phyloP scores from a whole-genome alignment of 805 yeast genomes.

The Wickerhamiella spandovensis region DNA sequence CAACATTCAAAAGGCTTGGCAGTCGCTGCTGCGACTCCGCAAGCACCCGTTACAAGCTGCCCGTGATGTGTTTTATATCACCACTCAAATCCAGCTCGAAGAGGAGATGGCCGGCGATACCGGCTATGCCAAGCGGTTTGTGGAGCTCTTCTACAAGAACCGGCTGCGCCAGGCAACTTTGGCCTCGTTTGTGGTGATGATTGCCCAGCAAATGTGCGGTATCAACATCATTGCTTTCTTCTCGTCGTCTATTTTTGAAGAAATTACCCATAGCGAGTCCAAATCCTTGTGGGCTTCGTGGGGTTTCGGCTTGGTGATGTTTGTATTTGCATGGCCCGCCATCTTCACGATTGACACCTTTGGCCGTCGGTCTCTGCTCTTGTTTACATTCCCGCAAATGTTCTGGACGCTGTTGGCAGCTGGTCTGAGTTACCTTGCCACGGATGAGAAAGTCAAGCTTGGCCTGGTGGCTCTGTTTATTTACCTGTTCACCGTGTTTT shows the following conservation, averaged over 20 bases:
- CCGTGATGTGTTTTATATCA: conserved; percentile 47
- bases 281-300: conserved; percentile 63
- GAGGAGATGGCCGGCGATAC: conserved; percentile 34
- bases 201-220: conserved; percentile 87
- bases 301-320: conserved; percentile 76
- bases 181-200: conserved; percentile 72
- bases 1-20: conserved; percentile 36
- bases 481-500: conserved; percentile 55
- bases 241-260: conserved; percentile 58
- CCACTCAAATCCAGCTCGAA: conserved; percentile 34
- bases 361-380: conserved; percentile 52
- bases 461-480: conserved; percentile 62
- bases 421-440: conserved; percentile 56
- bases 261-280: conserved; percentile 36
- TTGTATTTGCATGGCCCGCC: conserved; percentile 70
- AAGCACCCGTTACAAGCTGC: conserved; percentile 41
- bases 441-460: conserved; percentile 35
- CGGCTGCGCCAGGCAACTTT: conserved; percentile 73
- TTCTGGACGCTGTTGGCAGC: conserved; percentile 37
- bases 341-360: conserved; percentile 62
- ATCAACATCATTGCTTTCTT: conserved; percentile 79
- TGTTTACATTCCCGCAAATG: conserved; percentile 47
- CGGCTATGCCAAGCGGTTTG: conserved; percentile 6
- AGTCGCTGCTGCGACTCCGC: conserved; percentile 35
- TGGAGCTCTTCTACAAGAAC: conserved; percentile 9